phyloP scores from a whole-genome alignment of 139 green algal genomes.

The Medakamo hakoo region DNA sequence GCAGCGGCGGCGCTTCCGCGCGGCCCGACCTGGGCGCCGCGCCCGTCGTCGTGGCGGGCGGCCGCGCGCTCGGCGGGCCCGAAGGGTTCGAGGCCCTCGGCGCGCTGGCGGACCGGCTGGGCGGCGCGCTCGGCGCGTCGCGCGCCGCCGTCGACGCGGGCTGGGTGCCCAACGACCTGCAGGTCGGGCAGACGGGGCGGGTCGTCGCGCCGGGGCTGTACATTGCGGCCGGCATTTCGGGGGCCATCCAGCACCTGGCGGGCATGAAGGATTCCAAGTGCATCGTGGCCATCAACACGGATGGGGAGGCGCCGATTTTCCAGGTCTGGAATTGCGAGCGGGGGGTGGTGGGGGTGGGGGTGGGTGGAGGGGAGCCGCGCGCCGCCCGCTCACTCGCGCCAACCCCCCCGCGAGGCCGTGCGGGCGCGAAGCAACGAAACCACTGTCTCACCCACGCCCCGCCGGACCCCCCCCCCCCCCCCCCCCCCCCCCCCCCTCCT shows the following conservation, averaged over 20 bases:
- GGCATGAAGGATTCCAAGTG: slow-evolving; percentile 76
- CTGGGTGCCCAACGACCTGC: slow-evolving; percentile 72
- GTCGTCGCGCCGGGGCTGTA: slow-evolving; percentile 88
- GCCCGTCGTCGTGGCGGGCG: slow-evolving; percentile 50
- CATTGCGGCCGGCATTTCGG: slow-evolving; percentile 82
- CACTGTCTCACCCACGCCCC: not conserved
- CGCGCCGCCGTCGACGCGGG: slow-evolving; percentile 82
- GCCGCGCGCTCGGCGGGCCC: slow-evolving; percentile 65
- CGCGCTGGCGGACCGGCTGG: slow-evolving; percentile 65
- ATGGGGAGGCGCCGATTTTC: slow-evolving; percentile 74
- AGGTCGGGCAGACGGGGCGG: slow-evolving; percentile 94
- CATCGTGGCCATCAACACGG: slow-evolving; percentile 89
- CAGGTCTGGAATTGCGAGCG: too few species aligned
- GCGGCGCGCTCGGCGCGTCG: slow-evolving; percentile 69
- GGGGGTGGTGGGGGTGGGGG: not conserved
- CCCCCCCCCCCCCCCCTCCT: not conserved
- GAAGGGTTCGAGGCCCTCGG: slow-evolving; percentile 76
- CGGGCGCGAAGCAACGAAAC: too few species aligned
- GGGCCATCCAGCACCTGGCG: slow-evolving; percentile 89
- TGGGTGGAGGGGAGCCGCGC: not conserved
- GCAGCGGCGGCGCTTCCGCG: slow-evolving; percentile 16
- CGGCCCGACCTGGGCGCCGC: slow-evolving; percentile 62
- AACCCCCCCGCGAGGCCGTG: not conserved
- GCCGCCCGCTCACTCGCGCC: not conserved
- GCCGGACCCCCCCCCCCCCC: too few species aligned